Base-by-base conservation (phyloP, 331 rosid species). In the Rosa hybrid region DNA sequence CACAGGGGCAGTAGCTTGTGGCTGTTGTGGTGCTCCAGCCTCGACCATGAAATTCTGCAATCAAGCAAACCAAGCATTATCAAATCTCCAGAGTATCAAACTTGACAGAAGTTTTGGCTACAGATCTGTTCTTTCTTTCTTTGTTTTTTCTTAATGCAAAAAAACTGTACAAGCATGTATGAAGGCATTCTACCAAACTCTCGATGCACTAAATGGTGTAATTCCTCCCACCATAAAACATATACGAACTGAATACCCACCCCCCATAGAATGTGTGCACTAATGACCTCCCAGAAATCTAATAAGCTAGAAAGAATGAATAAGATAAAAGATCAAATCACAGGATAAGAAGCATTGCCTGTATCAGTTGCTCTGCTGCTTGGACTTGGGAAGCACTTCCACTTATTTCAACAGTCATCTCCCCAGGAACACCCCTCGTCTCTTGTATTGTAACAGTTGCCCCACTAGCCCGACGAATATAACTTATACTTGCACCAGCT, bases 361-460 rank as follows among this genome's bases (percentile, higher is more conserved):
- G 99, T 84, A 93, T 89, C 86, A 96, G 91, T 80, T 96, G 99
- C 86, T 93, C 97, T 48, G 99, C 99, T 11, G 98, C 88, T 82
- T 92, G 99, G 74, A 92, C 97, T 84, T 93, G 97, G 76, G 98
- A 86, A 84, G 98, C 97, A 79, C 94, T 86, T 78, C 99, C 98
- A 81, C 97, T 93, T 65, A 96, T 89, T 83, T 96, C 99, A 83
- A 93, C 99, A 13, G 99, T 96, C 99, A 96, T 96, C 87, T 96
- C 98, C 76, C 95, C 96, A 48, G 98, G 99, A 83, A 92, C 97
- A 78, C 98, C 99, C 86, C 97, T 87, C 6, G 98, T 86, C 89
- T 96, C 99, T 85, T 96, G 98, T 45, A 96, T 92, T 27, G 98
- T 84, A 67, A 96, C 98, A 39, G 97, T 93, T 54, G 99, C 97